Evolutionary conservation across 139 green algal genomes (phyloP), one percentile per base, ranked within the genome.

Genomic region (Chlorella sp.): DNA sequence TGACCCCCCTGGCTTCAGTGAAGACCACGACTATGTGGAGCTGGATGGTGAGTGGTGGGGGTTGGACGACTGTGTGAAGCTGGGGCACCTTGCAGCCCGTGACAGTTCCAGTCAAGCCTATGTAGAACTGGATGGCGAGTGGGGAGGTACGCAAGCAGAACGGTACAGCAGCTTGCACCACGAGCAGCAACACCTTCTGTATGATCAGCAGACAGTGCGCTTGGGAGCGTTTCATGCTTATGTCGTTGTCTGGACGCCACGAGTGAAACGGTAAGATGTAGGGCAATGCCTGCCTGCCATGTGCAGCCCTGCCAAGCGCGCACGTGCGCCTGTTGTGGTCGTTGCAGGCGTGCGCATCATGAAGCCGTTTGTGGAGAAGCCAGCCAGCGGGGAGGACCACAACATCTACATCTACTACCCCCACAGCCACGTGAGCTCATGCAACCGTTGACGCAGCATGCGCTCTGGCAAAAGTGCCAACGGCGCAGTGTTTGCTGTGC

Each of bases 361-460:
- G 66, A 99, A 99, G 86, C 95, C 95, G 0, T 98, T 99, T 83
- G 95, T 99, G 34, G 95, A 99, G 86, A 99, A 99, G 84, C 95
- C 95, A 0, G 85, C 87, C 22, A 92, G 89, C 10, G 75, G 75
- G 5, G 95, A 99, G 74, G 89, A 99, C 76, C 95, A 99, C 87
- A 98, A 97, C 76, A 73, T 98, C 35, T 93, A 91, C 80, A 97
- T 98, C 70, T 98, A 98, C 81, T 99, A 99, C 82, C 95, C 95
- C 0, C 87, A 95, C 82, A 55, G 42, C 10, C 17, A 55, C n/a
- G n/a, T n/a, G n/a, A n/a, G n/a, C n/a, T n/a, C n/a, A n/a, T n/a
- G n/a, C n/a, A n/a, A n/a, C n/a, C n/a, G n/a, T n/a, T n/a, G n/a
- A n/a, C n/a, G n/a, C n/a, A n/a, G n/a, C n/a, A n/a, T n/a, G n/a